Evolutionary conservation across 1,284 basidiomycete species (phyloP).

Genomic region (Ceratobasidium sp.): DNA sequence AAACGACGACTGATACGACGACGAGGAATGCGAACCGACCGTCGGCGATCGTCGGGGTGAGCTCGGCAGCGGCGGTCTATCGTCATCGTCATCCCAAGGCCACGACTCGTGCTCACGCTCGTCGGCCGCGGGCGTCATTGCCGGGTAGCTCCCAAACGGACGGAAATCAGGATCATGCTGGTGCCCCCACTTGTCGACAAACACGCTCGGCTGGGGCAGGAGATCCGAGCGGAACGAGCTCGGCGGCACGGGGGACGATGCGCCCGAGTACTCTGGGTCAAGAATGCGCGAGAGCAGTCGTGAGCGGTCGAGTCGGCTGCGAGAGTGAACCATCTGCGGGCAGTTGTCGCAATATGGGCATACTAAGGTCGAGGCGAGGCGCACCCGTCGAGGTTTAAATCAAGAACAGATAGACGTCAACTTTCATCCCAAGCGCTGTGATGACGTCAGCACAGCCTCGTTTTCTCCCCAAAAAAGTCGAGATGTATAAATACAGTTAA

Average conservation of each 20-base stretch:
- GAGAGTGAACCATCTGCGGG: background rate
- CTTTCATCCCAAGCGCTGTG: background rate
- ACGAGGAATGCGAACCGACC: background rate
- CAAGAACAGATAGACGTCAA: background rate
- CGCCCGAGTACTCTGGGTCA: slow-evolving; percentile 33
- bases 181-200: slow-evolving; percentile 31
- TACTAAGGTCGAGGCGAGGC: background rate
- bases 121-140: slow-evolving; percentile 7
- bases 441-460: slow-evolving; percentile 32
- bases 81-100: slow-evolving; percentile 35
- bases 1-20: background rate
- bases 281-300: slow-evolving; percentile 31
- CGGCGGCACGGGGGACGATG: background rate
- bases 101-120: slow-evolving; percentile 15
- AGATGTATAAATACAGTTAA: background rate
- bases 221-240: background rate
- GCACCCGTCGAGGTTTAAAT: background rate
- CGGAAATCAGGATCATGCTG: slow-evolving; percentile 39
- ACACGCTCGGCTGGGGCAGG: slow-evolving; percentile 37
- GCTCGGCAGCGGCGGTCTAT: background rate
- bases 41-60: slow-evolving; percentile 3
- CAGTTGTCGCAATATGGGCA: too few species aligned
- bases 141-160: slow-evolving; percentile 33
- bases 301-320: slow-evolving; percentile 11
- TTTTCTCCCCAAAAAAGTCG: background rate